phyloP scores from a whole-genome alignment of 2,329 filamentous ascomycete species.

The Aspergillus piperis region DNA sequence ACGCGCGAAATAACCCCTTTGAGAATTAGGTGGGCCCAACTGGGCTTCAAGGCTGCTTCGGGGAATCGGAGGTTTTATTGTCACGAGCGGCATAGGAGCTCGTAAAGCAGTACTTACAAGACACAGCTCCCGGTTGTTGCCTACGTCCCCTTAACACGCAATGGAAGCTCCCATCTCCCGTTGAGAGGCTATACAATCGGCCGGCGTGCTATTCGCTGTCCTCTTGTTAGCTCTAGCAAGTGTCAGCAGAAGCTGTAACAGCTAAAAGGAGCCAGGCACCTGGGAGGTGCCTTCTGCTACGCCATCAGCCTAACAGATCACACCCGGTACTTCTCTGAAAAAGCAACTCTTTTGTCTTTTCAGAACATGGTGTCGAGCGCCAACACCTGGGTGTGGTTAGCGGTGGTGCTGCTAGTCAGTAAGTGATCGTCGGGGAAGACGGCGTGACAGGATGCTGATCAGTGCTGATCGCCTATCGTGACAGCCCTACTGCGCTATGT shows the following conservation, averaged over 20 bases:
- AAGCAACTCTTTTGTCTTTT: neutral
- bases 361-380: conserved; percentile 4
- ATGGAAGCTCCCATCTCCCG: neutral
- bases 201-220: neutral
- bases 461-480: neutral
- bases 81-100: neutral
- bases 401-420: conserved; percentile 17
- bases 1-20: neutral
- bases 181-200: neutral
- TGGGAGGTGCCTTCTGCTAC: neutral
- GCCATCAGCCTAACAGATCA: neutral
- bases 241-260: neutral
- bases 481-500: conserved; percentile 17
- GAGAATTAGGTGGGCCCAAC: neutral
- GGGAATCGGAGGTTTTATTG: neutral
- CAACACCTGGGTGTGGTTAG: conserved; percentile 18
- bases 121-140: neutral
- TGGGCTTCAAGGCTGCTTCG: too few relatives aligned
- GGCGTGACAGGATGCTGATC: neutral
- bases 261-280: neutral
- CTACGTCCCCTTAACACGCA: neutral
- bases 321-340: neutral
- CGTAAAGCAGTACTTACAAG: neutral
- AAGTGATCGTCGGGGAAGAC: neutral
- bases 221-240: neutral